These are phyloP conservation scores for Cinchona pubescens DNA, from an alignment of 257 asterid species.

Conservation along the genomic window DNA sequence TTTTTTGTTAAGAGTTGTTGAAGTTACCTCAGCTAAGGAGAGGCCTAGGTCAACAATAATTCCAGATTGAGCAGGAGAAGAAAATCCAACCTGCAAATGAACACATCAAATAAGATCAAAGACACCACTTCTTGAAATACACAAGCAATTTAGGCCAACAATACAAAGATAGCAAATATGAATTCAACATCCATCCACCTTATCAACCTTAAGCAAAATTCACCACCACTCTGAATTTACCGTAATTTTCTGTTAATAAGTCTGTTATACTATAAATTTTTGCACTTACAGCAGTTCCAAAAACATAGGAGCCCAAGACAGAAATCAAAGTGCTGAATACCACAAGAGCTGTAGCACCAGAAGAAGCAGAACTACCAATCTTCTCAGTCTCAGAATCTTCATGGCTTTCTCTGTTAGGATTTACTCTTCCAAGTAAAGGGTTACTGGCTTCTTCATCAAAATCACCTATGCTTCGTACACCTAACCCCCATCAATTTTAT, in stretches of 20 bases:
- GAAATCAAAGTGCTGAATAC: conserved; percentile 69
- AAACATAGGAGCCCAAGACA: conserved; percentile 80
- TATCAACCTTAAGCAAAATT: background rate
- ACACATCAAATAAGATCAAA: background rate
- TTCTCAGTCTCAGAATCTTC: background rate
- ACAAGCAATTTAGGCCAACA: background rate
- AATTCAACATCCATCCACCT: background rate
- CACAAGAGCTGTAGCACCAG: conserved; percentile 45
- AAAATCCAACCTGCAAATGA: conserved; percentile 63
- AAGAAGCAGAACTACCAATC: conserved; percentile 20
- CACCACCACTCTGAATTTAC: background rate
- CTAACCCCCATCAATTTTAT: conserved; percentile 17
- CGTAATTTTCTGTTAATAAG: background rate
- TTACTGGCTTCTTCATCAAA: conserved; percentile 15
- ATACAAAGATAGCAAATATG: background rate
- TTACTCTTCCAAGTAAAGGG: conserved; percentile 20
- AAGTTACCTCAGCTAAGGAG: conserved; percentile 59
- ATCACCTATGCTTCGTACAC: conserved; percentile 7
- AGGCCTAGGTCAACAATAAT: conserved; percentile 67
- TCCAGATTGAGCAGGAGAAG: conserved; percentile 81
- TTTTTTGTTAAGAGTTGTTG: background rate
- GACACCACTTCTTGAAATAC: background rate
- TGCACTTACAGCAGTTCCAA: conserved; percentile 81
- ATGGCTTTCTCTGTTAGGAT: background rate
- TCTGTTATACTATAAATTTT: no score